Conservation (phyloP, 805 yeast genomes). For the Teunomyces aglyptinius region DNA sequence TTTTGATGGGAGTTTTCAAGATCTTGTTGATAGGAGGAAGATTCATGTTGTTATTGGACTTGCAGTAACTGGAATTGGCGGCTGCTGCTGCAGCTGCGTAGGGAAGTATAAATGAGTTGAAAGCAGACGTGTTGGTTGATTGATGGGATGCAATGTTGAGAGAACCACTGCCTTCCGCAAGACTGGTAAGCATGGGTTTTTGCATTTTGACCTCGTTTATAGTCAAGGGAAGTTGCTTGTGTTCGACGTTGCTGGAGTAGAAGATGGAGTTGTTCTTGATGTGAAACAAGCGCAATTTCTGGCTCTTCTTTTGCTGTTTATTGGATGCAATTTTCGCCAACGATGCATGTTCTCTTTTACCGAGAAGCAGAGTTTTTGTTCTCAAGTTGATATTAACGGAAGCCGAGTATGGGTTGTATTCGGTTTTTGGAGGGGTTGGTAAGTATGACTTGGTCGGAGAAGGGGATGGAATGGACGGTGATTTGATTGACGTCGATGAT, state of each 20-base stretch:
- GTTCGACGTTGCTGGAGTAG: conserved; percentile 15
- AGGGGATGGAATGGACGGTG: conserved; percentile 13
- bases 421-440: conserved; percentile 7
- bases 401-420: conserved; percentile 6
- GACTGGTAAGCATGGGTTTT: conserved; percentile 10
- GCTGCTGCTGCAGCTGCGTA: conserved; percentile 5
- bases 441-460: conserved; percentile 5
- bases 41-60: conserved; percentile 8
- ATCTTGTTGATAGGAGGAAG: conserved; percentile 44
- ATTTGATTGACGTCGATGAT: conserved; percentile 1
- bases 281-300: conserved; percentile 34
- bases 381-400: conserved; percentile 25
- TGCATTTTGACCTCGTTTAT: conserved; percentile 9
- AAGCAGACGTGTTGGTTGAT: not conserved
- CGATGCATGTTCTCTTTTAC: conserved; percentile 13
- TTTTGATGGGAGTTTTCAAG: conserved; percentile 43
- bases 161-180: conserved; percentile 5
- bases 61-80: conserved; percentile 10
- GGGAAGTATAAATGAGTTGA: conserved; percentile 5
- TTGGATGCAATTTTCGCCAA: conserved; percentile 23
- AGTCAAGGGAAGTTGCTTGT: conserved; percentile 12
- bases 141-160: not conserved
- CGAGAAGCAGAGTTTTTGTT: conserved; percentile 14
- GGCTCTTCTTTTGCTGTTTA: conserved; percentile 11
- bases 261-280: conserved; percentile 36